Percentiles rank a stretch among this genome's conserved stretches.
Conservation (phyloP, 2,329 filamentous ascomycete genomes). For the Coniochaeta ligniaria region DNA sequence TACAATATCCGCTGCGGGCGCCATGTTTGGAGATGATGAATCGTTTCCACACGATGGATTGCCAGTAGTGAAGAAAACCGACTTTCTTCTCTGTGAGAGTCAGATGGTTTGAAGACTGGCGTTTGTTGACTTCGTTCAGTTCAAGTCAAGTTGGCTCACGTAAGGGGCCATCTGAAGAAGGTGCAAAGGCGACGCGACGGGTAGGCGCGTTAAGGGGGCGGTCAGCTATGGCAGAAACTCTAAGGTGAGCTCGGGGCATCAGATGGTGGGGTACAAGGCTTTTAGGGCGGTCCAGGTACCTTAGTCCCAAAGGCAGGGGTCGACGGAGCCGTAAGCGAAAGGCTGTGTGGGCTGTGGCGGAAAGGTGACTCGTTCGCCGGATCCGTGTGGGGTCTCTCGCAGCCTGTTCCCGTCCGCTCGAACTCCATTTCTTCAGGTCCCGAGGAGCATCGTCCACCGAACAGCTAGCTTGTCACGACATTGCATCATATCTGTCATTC, state of each 20-base stretch:
- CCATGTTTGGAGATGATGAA: slow-evolving; percentile 26
- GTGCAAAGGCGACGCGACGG: neutral
- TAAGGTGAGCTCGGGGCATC: too few species aligned
- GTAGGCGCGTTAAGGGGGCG: neutral
- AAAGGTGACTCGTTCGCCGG: neutral
- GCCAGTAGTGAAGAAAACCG: neutral
- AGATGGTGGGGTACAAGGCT: neutral
- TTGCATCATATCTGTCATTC: neutral
- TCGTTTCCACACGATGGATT: neutral
- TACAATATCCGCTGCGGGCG: slow-evolving; percentile 33
- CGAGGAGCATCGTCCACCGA: neutral
- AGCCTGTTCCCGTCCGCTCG: neutral
- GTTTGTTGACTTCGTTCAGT: too few species aligned
- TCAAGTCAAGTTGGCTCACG: too few species aligned
- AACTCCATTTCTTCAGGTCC: neutral
- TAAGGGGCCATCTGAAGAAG: neutral
- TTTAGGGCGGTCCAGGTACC: too few species aligned
- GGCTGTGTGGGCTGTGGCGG: neutral
- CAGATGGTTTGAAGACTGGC: too few species aligned
- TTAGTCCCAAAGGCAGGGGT: neutral
- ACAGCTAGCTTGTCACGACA: neutral
- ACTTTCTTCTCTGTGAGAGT: neutral
- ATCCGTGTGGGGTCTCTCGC: neutral
- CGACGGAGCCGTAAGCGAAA: neutral
- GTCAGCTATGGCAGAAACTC: neutral